Evolutionary conservation across 2,329 filamentous ascomycete species (phyloP), one percentile per base, ranked within the genome.

Genomic region (Paecilomyces fulvus): DNA sequence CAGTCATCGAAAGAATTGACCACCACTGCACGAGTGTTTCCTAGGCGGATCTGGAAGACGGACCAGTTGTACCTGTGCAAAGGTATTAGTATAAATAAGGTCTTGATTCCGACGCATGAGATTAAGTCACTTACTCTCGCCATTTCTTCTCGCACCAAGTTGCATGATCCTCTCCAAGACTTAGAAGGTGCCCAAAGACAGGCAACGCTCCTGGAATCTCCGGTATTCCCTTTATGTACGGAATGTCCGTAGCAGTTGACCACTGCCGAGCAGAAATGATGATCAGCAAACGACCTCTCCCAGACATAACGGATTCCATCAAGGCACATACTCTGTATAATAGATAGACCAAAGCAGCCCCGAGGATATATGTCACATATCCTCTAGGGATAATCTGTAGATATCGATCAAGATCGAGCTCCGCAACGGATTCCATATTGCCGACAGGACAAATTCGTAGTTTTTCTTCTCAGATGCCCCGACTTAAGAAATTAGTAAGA

Each of bases 1-100:
- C 88, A 86, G 0, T 85, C 80, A 10, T 88, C 83, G 63, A 88
- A 90, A 0, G 82, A 84, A 63, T 90, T 91, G 53, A 87, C 86
- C 61, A 89, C 88, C 21, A 91, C 78, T 49, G 89, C 83, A 54
- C 86, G 78, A 1, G 65, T 69, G 51, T 73, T 73, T 11, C 70
- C 70, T 1, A 73, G 60, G n/a, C 63, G 64, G 51, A 73, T 70
- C 62, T 86, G 83, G 58, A 84, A 86, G 25, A 84, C 82, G 0
- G 80, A 70, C 17, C 53, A 23, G 14, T 49, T 37, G 48, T 49
- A 49, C 48, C 48, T 49, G 48, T 14, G 11, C 3, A 23, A 9
- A 9, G 10, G 8, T 10, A 28, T 20, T 1, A 12, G 14, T 12
- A 12, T 49, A 8, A 49, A 20, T 20, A 14, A 49, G 4, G 3